phyloP scores from a whole-genome alignment of 176 grass and related monocot species.

The Aegilops sharonensis region DNA sequence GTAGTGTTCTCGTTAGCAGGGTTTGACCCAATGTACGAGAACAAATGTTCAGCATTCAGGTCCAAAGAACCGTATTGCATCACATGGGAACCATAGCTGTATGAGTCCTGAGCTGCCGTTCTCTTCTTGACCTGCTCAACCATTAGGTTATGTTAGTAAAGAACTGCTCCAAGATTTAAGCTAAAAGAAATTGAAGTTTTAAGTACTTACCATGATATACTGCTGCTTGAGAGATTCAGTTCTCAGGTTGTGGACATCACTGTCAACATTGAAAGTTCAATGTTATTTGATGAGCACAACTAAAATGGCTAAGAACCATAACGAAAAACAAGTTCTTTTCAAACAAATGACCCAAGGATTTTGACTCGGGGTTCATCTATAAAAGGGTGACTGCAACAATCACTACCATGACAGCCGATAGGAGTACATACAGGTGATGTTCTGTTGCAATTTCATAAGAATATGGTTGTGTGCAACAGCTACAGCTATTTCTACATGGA shows the following conservation, averaged over 20 bases:
- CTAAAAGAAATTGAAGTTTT: neutral
- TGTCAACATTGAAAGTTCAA: conserved; percentile 46
- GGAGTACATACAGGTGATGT: neutral
- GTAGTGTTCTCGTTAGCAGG: conserved; percentile 73
- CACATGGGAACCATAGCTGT: conserved; percentile 75
- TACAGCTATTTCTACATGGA: neutral
- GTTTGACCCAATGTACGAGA: conserved; percentile 81
- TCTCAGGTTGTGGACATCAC: conserved; percentile 80
- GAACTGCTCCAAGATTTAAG: neutral
- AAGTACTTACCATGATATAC: conserved; percentile 66
- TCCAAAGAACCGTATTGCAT: conserved; percentile 87
- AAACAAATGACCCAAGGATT: conserved; percentile 7
- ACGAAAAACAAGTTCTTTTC: neutral
- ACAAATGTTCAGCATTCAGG: conserved; percentile 54
- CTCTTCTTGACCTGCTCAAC: conserved; percentile 76
- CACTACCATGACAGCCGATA: neutral
- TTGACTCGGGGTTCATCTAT: neutral
- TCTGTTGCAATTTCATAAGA: neutral
- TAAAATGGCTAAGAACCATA: neutral
- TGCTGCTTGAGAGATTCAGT: conserved; percentile 91
- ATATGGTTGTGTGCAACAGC: neutral
- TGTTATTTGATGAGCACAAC: conserved; percentile 9
- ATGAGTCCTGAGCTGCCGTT: conserved; percentile 56
- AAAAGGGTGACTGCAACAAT: neutral
- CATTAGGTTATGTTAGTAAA: conserved; percentile 29